Evolutionary conservation across 768 basidiomycete genomes (phyloP).

Genomic region (Austroboletus eburneus): DNA sequence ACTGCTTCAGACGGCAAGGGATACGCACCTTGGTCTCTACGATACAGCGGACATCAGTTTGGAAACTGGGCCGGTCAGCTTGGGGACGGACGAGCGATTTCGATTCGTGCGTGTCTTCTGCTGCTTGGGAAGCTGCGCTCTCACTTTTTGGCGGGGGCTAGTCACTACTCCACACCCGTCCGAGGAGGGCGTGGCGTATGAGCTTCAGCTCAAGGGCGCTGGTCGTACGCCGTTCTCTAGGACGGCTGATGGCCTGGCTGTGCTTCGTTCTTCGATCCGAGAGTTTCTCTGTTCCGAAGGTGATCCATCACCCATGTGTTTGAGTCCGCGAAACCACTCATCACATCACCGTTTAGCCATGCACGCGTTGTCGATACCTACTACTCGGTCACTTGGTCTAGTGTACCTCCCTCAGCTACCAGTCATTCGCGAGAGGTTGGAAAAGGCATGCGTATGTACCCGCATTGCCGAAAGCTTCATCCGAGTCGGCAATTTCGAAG

Average conservation of each 20-base stretch:
- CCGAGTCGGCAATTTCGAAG: conserved; percentile 89
- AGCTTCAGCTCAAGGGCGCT: conserved; percentile 92
- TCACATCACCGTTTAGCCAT: conserved; percentile 45
- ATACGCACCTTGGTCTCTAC: conserved; percentile 70
- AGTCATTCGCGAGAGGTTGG: conserved; percentile 72
- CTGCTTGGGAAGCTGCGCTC: not conserved
- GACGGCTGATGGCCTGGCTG: conserved; percentile 90
- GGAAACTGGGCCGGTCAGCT: conserved; percentile 91
- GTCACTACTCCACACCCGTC: conserved; percentile 75
- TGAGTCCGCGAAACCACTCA: conserved; percentile 26
- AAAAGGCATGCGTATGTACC: conserved; percentile 69
- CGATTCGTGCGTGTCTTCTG: conserved; percentile 49
- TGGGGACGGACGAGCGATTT: conserved; percentile 94
- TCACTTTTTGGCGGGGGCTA: conserved; percentile 26
- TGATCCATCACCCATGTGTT: not conserved
- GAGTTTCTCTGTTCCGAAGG: conserved; percentile 95
- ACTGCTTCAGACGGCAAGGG: conserved; percentile 29
- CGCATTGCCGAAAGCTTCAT: conserved; percentile 88
- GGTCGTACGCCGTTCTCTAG: conserved; percentile 94
- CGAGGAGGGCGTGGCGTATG: conserved; percentile 54
- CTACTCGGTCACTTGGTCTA: conserved; percentile 82
- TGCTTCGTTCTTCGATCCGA: conserved; percentile 89
- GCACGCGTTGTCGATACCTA: conserved; percentile 82
- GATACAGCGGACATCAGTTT: conserved; percentile 92
- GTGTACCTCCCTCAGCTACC: conserved; percentile 67